Conservation (phyloP, 2,329 filamentous ascomycete species). For the Colletotrichum lini region DNA sequence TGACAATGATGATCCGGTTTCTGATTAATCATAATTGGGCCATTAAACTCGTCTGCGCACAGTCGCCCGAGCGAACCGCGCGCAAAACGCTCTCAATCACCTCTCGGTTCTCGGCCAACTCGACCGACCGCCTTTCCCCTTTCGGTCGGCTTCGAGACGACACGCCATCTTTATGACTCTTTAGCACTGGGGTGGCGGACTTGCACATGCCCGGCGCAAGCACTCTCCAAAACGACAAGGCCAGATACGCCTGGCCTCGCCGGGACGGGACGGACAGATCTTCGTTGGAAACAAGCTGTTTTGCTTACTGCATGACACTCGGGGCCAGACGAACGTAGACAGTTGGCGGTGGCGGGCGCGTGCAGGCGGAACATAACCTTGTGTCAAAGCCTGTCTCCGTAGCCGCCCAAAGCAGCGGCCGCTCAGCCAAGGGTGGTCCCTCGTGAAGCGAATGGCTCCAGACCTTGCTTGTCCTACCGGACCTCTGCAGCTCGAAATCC, state of each 20-base stretch:
- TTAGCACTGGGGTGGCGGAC: neutral
- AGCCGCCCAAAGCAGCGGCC: neutral
- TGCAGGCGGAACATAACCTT: conserved; percentile 5
- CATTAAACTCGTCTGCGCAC: conserved; percentile 15
- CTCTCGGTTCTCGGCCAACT: conserved; percentile 27
- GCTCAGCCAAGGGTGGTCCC: neutral
- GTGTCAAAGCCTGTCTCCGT: conserved; percentile 3
- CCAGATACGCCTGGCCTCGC: neutral
- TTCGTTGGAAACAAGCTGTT: neutral
- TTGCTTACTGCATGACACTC: neutral
- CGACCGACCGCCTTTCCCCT: conserved; percentile 31
- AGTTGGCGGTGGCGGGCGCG: neutral
- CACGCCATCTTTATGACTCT: neutral
- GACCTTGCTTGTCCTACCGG: neutral
- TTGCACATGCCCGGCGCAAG: neutral
- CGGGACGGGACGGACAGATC: neutral
- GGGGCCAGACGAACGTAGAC: neutral
- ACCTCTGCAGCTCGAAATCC: neutral
- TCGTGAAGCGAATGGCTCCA: neutral
- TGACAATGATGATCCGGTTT: neutral
- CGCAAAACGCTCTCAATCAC: neutral
- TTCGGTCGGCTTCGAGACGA: conserved; percentile 10
- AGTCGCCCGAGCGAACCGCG: conserved; percentile 17
- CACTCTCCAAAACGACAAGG: conserved; percentile 1
- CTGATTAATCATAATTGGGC: neutral